Conservation (phyloP, 768 basidiomycete genomes). For the Pisolithus marmoratus region DNA sequence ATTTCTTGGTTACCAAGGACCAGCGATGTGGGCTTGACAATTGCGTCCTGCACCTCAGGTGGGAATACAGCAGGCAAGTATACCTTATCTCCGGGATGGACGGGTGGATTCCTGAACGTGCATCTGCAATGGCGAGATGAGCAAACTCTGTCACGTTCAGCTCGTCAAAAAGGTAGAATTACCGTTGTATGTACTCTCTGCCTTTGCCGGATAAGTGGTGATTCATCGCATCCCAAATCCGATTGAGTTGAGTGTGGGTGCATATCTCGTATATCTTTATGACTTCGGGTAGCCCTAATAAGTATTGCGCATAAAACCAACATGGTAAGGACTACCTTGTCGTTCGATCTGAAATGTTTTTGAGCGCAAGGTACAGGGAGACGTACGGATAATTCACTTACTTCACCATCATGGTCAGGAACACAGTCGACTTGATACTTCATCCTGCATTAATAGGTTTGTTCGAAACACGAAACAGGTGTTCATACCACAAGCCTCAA, state of each 20-base stretch:
- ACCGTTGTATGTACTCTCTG: conserved; percentile 52
- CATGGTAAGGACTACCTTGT: conserved; percentile 27
- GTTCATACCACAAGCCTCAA: conserved; percentile 39
- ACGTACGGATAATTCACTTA: background rate
- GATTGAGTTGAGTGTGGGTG: conserved; percentile 42
- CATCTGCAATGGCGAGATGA: conserved; percentile 31
- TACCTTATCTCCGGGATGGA: conserved; percentile 33
- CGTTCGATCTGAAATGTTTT: conserved; percentile 29
- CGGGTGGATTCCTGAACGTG: conserved; percentile 33
- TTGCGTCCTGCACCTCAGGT: conserved; percentile 22
- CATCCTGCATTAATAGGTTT: background rate
- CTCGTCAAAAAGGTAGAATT: background rate
- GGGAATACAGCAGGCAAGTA: conserved; percentile 51
- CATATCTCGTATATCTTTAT: conserved; percentile 48
- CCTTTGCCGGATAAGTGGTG: conserved; percentile 38
- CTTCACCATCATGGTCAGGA: conserved; percentile 27
- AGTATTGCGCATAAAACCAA: background rate
- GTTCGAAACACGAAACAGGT: background rate
- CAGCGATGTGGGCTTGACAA: conserved; percentile 16
- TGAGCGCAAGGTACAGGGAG: background rate
- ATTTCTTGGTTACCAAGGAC: conserved; percentile 40
- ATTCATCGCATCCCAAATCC: conserved; percentile 45
- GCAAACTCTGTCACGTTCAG: background rate
- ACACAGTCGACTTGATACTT: conserved; percentile 36
- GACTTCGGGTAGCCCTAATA: conserved; percentile 20